Evolutionary conservation across 164 flowering plant species (phyloP).

Genomic region (Vitis amurensis): DNA sequence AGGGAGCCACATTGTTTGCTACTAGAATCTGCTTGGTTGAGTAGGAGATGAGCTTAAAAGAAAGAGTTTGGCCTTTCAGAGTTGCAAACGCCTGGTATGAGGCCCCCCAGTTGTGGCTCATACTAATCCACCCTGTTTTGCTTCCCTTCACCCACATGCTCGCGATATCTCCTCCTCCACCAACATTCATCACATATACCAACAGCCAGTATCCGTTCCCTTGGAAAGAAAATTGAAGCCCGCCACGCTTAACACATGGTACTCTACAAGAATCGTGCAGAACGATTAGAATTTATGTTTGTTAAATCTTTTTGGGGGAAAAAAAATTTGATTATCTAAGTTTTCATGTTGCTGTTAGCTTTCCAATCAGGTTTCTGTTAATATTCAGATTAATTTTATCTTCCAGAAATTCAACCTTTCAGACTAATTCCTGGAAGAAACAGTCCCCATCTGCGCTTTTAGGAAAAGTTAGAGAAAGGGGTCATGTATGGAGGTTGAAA

Average conservation of each 20-base stretch:
- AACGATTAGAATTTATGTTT: no score
- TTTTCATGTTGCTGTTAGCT: no score
- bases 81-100: conserved; percentile 81
- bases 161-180: conserved; percentile 79
- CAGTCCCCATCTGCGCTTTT: no score
- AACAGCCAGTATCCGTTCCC: conserved; percentile 92
- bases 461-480: no score
- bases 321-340: no score
- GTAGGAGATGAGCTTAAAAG: conserved; percentile 69
- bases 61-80: conserved; percentile 74
- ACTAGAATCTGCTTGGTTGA: conserved; percentile 52
- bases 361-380: no score
- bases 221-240: conserved; percentile 62
- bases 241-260: conserved; percentile 60
- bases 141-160: conserved; percentile 78
- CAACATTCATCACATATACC: conserved; percentile 92
- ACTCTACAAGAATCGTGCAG: conserved; percentile 39
- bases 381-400: no score
- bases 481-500: no score
- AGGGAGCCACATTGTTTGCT: conserved; percentile 52
- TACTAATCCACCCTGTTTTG: conserved; percentile 57
- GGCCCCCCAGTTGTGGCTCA: conserved; percentile 97
- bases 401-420: no score
- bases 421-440: no score
- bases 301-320: no score